These are phyloP conservation scores for Aspergillus piperis DNA, from an alignment of 2,329 filamentous ascomycete genomes.

Conservation along the genomic window DNA sequence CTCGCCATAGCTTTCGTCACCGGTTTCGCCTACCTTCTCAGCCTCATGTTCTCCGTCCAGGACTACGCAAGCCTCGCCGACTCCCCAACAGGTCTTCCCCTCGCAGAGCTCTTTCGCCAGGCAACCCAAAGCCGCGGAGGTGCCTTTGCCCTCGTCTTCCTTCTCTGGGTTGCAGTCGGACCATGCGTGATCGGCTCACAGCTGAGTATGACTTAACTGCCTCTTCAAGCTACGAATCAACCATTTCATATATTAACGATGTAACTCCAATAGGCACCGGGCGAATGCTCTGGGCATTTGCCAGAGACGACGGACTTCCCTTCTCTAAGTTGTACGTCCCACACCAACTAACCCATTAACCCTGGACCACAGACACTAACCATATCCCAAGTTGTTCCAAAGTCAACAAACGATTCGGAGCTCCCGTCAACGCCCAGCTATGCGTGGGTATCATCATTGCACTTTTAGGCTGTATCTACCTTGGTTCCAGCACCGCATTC, in stretches of 20 bases:
- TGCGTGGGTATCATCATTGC: slow-evolving; percentile 53
- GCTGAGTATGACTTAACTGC: slow-evolving; percentile 22
- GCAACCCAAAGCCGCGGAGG: slow-evolving; percentile 54
- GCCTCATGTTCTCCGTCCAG: slow-evolving; percentile 56
- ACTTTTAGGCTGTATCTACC: slow-evolving; percentile 64
- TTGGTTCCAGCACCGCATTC: slow-evolving; percentile 68
- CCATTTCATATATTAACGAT: background rate
- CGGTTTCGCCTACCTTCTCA: slow-evolving; percentile 52
- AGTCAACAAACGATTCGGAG: slow-evolving; percentile 47
- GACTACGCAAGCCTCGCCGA: slow-evolving; percentile 48
- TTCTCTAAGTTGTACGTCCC: slow-evolving; percentile 19
- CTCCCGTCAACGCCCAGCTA: slow-evolving; percentile 59
- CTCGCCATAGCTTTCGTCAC: slow-evolving; percentile 55
- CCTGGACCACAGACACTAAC: background rate
- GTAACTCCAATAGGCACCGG: slow-evolving; percentile 44
- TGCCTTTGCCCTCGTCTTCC: slow-evolving; percentile 53
- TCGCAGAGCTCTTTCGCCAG: slow-evolving; percentile 67
- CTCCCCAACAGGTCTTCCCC: slow-evolving; percentile 53
- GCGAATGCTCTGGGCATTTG: slow-evolving; percentile 61
- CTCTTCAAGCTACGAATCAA: background rate
- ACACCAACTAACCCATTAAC: too few species aligned
- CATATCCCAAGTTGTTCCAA: slow-evolving; percentile 40
- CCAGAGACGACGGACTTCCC: slow-evolving; percentile 52
- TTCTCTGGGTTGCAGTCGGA: slow-evolving; percentile 36
- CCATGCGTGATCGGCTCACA: slow-evolving; percentile 38